Conservation (phyloP, 257 asterid species). For the Rauvolfia tetraphylla region DNA sequence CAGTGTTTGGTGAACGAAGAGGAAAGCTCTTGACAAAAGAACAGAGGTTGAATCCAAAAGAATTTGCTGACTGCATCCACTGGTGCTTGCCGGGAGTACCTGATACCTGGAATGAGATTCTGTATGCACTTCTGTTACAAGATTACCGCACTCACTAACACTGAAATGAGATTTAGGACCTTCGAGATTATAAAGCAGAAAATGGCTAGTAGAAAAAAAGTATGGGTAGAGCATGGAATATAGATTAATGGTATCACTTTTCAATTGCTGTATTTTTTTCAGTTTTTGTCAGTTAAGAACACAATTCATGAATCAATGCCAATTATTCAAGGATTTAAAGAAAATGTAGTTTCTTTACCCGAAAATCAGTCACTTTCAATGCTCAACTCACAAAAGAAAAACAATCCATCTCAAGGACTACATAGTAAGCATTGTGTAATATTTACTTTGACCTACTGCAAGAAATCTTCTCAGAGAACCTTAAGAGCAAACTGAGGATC, state of each 20-base stretch:
- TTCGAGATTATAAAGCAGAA: background rate
- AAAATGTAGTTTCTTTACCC: background rate
- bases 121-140: constrained; percentile 65
- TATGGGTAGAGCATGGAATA: background rate
- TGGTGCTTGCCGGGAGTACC: constrained; percentile 99
- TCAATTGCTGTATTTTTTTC: background rate
- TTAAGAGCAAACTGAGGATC: background rate
- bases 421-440: background rate
- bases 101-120: constrained; percentile 77
- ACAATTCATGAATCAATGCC: background rate
- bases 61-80: constrained; percentile 85
- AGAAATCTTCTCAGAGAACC: background rate
- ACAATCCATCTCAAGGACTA: constrained; percentile 1
- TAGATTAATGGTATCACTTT: background rate
- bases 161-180: background rate
- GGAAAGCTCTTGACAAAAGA: constrained; percentile 77
- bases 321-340: background rate
- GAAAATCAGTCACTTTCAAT: background rate
- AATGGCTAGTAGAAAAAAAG: background rate
- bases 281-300: background rate
- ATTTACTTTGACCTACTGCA: background rate
- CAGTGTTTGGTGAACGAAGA: constrained; percentile 67
- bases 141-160: constrained; percentile 41
- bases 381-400: background rate
- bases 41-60: constrained; percentile 65